Percentiles rank a stretch among this genome's conserved stretches.
Conservation (phyloP, 371 early-diverging fungal species). For the Mucor ambiguus region DNA sequence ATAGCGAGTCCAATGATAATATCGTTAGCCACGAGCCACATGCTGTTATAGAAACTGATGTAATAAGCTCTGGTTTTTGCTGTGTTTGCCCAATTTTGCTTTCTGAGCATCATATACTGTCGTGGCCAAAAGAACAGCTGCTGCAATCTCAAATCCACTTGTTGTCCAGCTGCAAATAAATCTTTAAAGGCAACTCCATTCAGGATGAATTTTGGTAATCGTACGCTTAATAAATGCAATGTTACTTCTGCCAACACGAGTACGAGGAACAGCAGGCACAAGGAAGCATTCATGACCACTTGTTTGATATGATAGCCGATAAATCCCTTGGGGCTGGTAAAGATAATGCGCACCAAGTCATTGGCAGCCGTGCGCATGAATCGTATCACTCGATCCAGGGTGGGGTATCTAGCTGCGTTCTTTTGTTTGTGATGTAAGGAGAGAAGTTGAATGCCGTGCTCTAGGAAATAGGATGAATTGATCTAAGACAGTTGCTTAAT, state of each 20-base stretch:
- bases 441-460: conserved; percentile 40
- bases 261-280: conserved; percentile 47
- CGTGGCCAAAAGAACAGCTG: conserved; percentile 85
- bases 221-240: conserved; percentile 55
- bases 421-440: conserved; percentile 34
- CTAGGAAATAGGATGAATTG: conserved; percentile 54
- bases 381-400: conserved; percentile 1
- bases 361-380: conserved; percentile 4
- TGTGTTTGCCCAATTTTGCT: conserved; percentile 65
- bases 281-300: conserved; percentile 35
- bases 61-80: conserved; percentile 79
- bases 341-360: conserved; percentile 20
- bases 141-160: conserved; percentile 79
- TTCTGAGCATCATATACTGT: conserved; percentile 69
- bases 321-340: conserved; percentile 26
- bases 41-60: conserved; percentile 92
- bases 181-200: conserved; percentile 68
- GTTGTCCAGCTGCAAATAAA: conserved; percentile 71
- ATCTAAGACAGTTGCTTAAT: conserved; percentile 28
- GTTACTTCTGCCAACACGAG: conserved; percentile 53
- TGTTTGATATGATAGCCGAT: conserved; percentile 33
- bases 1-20: conserved; percentile 86
- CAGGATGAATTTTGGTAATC: conserved; percentile 56
- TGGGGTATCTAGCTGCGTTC: conserved; percentile 7
- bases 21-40: conserved; percentile 95